phyloP scores from a whole-genome alignment of 176 grass and related monocot species.

The Thinopyrum elongatum region DNA sequence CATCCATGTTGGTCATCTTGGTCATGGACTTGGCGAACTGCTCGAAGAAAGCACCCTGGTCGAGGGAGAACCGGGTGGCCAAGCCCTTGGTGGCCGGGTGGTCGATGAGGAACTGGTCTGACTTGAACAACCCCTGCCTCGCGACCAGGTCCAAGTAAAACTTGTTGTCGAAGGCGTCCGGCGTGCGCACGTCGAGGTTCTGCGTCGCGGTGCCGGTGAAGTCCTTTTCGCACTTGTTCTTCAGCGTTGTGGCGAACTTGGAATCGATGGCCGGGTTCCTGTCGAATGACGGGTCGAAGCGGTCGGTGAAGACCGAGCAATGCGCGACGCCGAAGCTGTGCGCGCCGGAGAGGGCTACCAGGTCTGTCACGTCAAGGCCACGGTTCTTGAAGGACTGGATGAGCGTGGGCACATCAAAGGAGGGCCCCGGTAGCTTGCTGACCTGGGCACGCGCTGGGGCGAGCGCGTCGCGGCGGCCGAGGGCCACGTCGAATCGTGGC shows the following conservation, averaged over 20 bases:
- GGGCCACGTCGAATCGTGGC: slow-evolving; percentile 19
- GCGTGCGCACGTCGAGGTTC: slow-evolving; percentile 32
- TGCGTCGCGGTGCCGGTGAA: not conserved
- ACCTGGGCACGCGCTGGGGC: not conserved
- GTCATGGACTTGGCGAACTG: slow-evolving; percentile 43
- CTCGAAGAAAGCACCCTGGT: slow-evolving; percentile 43
- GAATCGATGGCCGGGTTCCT: slow-evolving; percentile 22
- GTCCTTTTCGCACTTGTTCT: slow-evolving; percentile 7
- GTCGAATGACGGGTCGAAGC: not conserved
- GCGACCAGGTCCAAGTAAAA: slow-evolving; percentile 50
- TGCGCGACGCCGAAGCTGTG: slow-evolving; percentile 52
- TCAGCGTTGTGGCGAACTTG: not conserved
- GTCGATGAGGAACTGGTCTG: slow-evolving; percentile 38
- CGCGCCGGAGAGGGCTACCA: slow-evolving; percentile 60
- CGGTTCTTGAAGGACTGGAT: slow-evolving; percentile 5
- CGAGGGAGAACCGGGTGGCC: slow-evolving; percentile 23
- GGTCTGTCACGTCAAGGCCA: slow-evolving; percentile 28
- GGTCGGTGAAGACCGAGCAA: slow-evolving; percentile 27
- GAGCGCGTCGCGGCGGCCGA: slow-evolving; percentile 37
- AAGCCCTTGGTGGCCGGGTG: slow-evolving; percentile 16
- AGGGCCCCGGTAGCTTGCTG: slow-evolving; percentile 4
- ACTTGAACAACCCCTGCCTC: slow-evolving; percentile 32
- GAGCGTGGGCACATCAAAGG: not conserved
- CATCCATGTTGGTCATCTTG: slow-evolving; percentile 44
- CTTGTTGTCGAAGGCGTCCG: slow-evolving; percentile 49